Base-by-base conservation (phyloP, 2,329 filamentous ascomycete genomes). In the Cladophialophora chaetospira region DNA sequence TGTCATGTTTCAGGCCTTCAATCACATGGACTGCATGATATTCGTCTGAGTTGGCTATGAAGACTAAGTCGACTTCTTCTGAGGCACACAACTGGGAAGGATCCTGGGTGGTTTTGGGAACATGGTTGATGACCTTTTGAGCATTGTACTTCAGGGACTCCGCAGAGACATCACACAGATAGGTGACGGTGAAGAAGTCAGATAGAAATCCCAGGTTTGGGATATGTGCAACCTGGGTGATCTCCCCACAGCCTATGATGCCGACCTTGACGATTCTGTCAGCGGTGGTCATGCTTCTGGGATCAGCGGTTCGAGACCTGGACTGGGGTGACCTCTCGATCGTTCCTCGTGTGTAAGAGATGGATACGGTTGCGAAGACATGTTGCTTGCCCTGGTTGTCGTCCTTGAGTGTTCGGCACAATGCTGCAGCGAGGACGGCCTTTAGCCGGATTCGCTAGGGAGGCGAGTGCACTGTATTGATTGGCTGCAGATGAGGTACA, bases 1-100 rank as follows among this genome's bases (percentile, higher is more conserved):
- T 87, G 51, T 77, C 75, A 13, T 78, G 69, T 51, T 78, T 60
- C 1, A 87, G 71, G 0, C 82, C 82, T 0, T 77, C 64, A 23
- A 85, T 71, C 2, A 75, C 76, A 55, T 83, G 77, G 3, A 70
- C 58, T n/a, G 75, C 75, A 66, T 86, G 84, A 58, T 76, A 82
- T 19, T 80, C 81, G 60, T 85, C 78, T 3, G 76, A 70, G 19
- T 72, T 82, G n/a, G 73, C 72, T 51, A 85, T 73, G 60, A 86
- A 71, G 25, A 86, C 79, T 3, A 84, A 70, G 53, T 85, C 78
- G 15, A 80, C 73, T 3, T 77, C 70, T 0, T 71, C 47, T 2
- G 73, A 71, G 3, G 71, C 62, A 64, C 75, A 75, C 23, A 82
- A 67, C 28, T 79, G 71, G 21, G 71, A 57, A 0, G 59, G 28